These are phyloP conservation scores for Colletotrichum tamarilloi DNA, from an alignment of 2,329 filamentous ascomycete species.

Conservation along the genomic window DNA sequence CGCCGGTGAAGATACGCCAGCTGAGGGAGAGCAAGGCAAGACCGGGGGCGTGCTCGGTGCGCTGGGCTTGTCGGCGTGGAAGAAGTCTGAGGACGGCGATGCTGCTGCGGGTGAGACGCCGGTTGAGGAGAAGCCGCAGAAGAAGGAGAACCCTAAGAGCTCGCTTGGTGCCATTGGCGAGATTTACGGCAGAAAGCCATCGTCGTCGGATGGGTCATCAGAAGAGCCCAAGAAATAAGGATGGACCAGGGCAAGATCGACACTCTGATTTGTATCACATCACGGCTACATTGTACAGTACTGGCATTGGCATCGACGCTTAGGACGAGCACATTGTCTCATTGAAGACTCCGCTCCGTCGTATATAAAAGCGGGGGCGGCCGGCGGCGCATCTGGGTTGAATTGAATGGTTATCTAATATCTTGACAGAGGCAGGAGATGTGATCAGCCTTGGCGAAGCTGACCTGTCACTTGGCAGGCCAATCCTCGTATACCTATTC, in stretches of 20 bases:
- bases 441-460: too few relatives aligned
- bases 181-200: conserved; percentile 30
- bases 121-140: conserved; percentile 25
- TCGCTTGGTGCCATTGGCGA: conserved; percentile 28
- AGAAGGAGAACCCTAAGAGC: conserved; percentile 36
- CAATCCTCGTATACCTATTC: too few relatives aligned
- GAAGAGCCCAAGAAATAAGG: conserved; percentile 31
- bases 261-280: conserved; percentile 2
- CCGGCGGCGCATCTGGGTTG: conserved; percentile 25
- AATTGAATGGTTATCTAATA: conserved; percentile 3
- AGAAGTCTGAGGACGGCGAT: conserved; percentile 28
- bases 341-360: conserved; percentile 34
- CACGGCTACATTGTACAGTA: conserved; percentile 28
- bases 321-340: conserved; percentile 25
- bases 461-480: neutral
- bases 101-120: conserved; percentile 20
- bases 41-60: conserved; percentile 31
- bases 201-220: conserved; percentile 14
- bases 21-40: conserved; percentile 35
- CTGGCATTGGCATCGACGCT: conserved; percentile 22
- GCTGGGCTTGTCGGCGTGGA: conserved; percentile 32
- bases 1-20: conserved; percentile 26
- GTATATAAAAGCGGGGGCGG: conserved; percentile 26
- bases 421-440: neutral
- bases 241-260: neutral